phyloP scores from a whole-genome alignment of 208 protist genomes.

The Acanthamoeba lenticulata region DNA sequence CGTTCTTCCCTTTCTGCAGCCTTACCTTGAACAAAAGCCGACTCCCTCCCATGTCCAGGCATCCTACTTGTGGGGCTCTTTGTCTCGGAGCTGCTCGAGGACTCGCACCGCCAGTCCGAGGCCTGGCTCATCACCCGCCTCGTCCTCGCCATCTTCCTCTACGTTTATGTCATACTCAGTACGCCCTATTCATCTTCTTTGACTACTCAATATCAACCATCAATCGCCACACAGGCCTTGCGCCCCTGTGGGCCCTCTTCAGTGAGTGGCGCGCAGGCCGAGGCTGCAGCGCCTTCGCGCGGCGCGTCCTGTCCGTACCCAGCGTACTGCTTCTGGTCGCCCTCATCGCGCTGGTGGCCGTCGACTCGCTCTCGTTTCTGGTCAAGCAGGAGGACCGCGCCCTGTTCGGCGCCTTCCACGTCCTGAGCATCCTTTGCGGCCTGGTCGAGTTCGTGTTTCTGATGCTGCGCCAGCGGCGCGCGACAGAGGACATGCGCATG shows the following conservation, averaged over 20 bases:
- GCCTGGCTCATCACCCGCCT: constrained; percentile 2
- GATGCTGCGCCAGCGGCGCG: background rate
- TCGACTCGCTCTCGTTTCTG: constrained; percentile 27
- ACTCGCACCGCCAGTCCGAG: background rate
- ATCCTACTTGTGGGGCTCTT: constrained; percentile 21
- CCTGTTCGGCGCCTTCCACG: constrained; percentile 32
- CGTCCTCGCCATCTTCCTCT: constrained; percentile 27
- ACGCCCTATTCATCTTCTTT: background rate
- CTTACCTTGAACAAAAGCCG: background rate
- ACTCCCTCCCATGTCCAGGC: background rate
- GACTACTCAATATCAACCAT: background rate
- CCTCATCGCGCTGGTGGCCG: background rate
- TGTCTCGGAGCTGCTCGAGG: constrained; percentile 16
- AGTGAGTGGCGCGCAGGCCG: background rate
- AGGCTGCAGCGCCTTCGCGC: background rate
- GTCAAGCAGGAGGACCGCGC: constrained; percentile 51
- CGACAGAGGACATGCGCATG: constrained; percentile 35
- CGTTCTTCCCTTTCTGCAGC: background rate
- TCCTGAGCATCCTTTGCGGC: constrained; percentile 25
- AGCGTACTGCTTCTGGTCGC: background rate
- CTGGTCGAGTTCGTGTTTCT: constrained; percentile 17
- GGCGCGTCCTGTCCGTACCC: background rate
- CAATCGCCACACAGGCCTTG: background rate
- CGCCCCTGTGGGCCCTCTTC: background rate
- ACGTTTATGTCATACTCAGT: constrained; percentile 48